Conservation (phyloP, 805 yeast species). For the Saccharomycopsis babjevae region DNA sequence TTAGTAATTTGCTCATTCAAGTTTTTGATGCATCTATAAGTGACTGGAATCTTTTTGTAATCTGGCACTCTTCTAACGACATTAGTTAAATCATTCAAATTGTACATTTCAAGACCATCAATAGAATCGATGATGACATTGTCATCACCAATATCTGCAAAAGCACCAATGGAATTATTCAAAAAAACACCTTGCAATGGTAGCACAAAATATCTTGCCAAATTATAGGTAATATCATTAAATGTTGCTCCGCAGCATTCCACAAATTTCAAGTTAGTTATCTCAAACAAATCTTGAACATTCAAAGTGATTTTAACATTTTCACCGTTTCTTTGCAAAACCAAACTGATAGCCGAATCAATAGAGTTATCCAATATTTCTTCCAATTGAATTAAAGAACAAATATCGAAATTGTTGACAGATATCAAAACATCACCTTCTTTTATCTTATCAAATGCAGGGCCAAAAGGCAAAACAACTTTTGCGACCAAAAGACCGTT, state of each 20-base stretch:
- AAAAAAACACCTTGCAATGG: slow-evolving; percentile 18
- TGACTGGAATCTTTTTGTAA: slow-evolving; percentile 16
- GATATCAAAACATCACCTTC: slow-evolving; percentile 19
- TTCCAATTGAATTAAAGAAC: slow-evolving; percentile 19
- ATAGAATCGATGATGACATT: slow-evolving; percentile 17
- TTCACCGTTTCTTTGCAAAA: slow-evolving; percentile 19
- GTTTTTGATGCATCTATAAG: slow-evolving; percentile 17
- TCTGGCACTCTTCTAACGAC: slow-evolving; percentile 18
- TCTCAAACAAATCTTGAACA: slow-evolving; percentile 18
- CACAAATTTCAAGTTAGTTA: slow-evolving; percentile 16
- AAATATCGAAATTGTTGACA: slow-evolving; percentile 19
- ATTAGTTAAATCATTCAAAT: slow-evolving; percentile 18
- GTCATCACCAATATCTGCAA: slow-evolving; percentile 18
- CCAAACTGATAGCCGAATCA: slow-evolving; percentile 14
- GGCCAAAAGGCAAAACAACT: slow-evolving; percentile 19
- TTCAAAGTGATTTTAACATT: slow-evolving; percentile 16
- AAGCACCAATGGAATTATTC: slow-evolving; percentile 17
- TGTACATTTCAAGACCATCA: slow-evolving; percentile 14
- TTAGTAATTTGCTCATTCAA: slow-evolving; percentile 18
- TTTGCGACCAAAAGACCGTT: slow-evolving; percentile 19
- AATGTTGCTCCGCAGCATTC: slow-evolving; percentile 19
- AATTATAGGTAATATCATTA: slow-evolving; percentile 18
- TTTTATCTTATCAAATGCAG: slow-evolving; percentile 17
- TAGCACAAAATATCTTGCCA: slow-evolving; percentile 18
- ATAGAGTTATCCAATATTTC: slow-evolving; percentile 19